Evolutionary conservation across 202 grass and related monocot species (phyloP).

Genomic region (Panicum hallii): DNA sequence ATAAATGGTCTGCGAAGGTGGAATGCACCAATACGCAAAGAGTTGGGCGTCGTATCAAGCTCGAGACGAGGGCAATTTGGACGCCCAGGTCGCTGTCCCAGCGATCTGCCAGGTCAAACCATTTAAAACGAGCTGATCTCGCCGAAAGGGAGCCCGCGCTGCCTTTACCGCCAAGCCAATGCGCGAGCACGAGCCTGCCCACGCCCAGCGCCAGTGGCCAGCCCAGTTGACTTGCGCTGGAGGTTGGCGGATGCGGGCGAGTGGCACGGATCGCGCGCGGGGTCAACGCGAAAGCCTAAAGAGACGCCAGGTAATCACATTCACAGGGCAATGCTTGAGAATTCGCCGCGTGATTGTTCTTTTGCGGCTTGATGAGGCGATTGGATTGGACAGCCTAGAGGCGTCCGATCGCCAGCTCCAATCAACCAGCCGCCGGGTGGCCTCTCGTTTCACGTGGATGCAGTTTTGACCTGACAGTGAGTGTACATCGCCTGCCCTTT

Average conservation of each 20-base stretch:
- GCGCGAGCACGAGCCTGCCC: neutral
- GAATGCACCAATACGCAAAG: no score
- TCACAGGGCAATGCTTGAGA: neutral
- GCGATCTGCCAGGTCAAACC: constrained; percentile 15
- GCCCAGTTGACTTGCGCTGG: constrained; percentile 10
- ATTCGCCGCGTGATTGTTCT: constrained; percentile 6
- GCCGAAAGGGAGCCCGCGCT: constrained; percentile 11
- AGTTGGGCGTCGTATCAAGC: neutral
- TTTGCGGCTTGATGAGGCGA: neutral
- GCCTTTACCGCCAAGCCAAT: neutral
- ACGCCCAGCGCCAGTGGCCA: no score
- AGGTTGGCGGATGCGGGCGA: constrained; percentile 13
- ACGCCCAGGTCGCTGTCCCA: neutral
- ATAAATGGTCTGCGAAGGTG: neutral
- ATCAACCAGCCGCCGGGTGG: neutral
- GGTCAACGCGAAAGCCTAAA: neutral
- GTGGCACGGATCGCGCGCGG: neutral
- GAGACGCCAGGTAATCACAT: neutral
- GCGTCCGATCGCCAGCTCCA: neutral
- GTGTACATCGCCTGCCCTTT: neutral
- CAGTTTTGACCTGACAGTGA: no score
- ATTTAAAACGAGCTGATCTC: neutral
- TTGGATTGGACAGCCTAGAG: neutral
- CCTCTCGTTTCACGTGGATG: neutral
- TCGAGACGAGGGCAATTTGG: neutral